These are phyloP conservation scores for Fusarium nodosum DNA, from an alignment of 2,329 filamentous ascomycete genomes.

Conservation along the genomic window DNA sequence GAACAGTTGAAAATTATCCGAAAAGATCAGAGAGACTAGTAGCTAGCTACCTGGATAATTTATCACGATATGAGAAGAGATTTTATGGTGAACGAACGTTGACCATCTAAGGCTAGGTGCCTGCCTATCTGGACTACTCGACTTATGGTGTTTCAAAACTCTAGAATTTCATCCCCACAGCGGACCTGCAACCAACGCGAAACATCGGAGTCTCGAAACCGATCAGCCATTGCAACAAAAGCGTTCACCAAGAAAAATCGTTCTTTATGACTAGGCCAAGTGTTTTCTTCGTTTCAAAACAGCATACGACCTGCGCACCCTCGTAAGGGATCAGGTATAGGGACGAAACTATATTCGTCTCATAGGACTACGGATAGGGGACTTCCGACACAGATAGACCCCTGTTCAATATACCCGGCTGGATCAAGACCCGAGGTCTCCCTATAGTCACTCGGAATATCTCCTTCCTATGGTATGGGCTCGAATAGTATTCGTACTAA, in stretches of 20 bases:
- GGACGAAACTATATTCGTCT: slow-evolving; percentile 44
- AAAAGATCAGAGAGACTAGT: neutral
- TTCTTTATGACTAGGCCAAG: slow-evolving; percentile 9
- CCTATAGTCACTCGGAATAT: slow-evolving; percentile 20
- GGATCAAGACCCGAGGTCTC: slow-evolving; percentile 29
- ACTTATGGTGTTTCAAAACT: slow-evolving; percentile 9
- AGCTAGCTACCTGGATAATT: neutral
- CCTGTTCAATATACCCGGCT: slow-evolving; percentile 29
- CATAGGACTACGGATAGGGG: slow-evolving; percentile 41
- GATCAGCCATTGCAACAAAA: slow-evolving; percentile 7
- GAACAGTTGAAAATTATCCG: neutral
- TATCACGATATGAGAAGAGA: neutral
- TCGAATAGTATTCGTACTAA: slow-evolving; percentile 27
- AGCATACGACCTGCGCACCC: neutral
- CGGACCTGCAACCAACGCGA: slow-evolving; percentile 39
- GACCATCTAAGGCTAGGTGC: neutral
- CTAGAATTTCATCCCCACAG: neutral
- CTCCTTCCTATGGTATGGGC: slow-evolving; percentile 9
- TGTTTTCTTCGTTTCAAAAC: slow-evolving; percentile 20
- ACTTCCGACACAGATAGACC: slow-evolving; percentile 40
- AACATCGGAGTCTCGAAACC: slow-evolving; percentile 27
- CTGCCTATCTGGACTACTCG: neutral
- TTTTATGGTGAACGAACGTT: neutral
- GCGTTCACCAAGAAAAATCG: slow-evolving; percentile 4
- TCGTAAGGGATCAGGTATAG: slow-evolving; percentile 12